phyloP scores from a whole-genome alignment of 805 yeast genomes.

The Saccharomycopsis sp. region DNA sequence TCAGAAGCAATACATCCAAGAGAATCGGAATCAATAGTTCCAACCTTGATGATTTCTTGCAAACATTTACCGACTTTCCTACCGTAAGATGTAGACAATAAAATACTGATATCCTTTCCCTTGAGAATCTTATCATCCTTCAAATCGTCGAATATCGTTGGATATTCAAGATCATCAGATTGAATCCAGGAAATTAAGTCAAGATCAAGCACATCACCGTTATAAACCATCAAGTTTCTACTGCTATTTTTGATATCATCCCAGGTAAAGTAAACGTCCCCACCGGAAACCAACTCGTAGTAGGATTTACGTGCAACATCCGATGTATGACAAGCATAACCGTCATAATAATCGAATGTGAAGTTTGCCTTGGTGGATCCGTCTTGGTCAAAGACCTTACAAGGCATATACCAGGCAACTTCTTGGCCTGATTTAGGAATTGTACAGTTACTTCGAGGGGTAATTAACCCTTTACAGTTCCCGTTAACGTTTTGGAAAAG shows the following conservation, averaged over 20 bases:
- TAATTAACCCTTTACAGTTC: conserved; percentile 73
- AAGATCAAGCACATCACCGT: conserved; percentile 84
- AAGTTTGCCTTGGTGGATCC: conserved; percentile 66
- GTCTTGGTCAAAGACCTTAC: conserved; percentile 61
- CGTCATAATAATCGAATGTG: conserved; percentile 57
- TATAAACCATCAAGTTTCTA: conserved; percentile 78
- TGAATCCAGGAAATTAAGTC: conserved; percentile 71
- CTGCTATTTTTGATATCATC: conserved; percentile 64
- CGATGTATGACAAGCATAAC: conserved; percentile 90
- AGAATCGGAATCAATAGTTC: conserved; percentile 80
- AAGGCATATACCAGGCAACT: conserved; percentile 96
- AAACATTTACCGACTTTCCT: conserved; percentile 75
- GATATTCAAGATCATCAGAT: conserved; percentile 62
- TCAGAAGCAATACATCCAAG: conserved; percentile 92
- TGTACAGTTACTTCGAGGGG: conserved; percentile 57
- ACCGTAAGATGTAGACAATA: conserved; percentile 57
- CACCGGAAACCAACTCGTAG: conserved; percentile 51
- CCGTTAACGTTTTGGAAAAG: conserved; percentile 90
- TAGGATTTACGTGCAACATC: conserved; percentile 60
- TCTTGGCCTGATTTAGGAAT: conserved; percentile 64
- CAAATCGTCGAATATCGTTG: conserved; percentile 61
- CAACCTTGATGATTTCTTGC: conserved; percentile 80
- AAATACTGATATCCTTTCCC: conserved; percentile 78
- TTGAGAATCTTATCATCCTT: conserved; percentile 44
- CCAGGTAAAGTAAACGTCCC: conserved; percentile 87